A percentile compares a stretch with the other conserved stretches of the same genome.
Conservation (phyloP, 345 rosid genomes). For the Moringa oleifera region DNA sequence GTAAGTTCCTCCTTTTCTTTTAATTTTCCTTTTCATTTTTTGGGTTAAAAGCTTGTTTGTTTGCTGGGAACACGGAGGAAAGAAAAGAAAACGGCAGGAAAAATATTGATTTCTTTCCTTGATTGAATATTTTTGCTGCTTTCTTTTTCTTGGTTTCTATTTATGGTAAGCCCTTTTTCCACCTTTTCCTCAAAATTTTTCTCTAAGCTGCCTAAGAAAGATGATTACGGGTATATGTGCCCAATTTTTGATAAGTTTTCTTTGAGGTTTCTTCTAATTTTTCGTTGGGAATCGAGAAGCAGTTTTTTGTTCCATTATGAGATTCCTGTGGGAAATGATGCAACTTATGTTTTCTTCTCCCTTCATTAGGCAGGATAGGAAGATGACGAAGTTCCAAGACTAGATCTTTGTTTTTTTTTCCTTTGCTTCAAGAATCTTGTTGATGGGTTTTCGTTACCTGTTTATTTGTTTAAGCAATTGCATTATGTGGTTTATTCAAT, state of each 20-base stretch:
- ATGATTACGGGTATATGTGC: not conserved
- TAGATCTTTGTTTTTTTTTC: too few relatives aligned
- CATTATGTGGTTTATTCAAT: too few relatives aligned
- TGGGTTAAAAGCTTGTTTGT: constrained; percentile 1
- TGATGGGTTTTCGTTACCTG: too few relatives aligned
- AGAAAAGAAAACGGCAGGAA: not conserved
- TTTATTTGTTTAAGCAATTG: too few relatives aligned
- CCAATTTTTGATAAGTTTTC: too few relatives aligned
- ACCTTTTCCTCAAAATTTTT: not conserved
- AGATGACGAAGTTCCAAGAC: too few relatives aligned
- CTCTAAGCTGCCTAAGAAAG: not conserved
- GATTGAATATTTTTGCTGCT: not conserved
- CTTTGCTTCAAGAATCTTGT: too few relatives aligned
- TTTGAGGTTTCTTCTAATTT: too few relatives aligned
- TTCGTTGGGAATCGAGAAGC: not conserved
- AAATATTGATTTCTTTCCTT: not conserved
- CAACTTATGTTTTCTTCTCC: too few relatives aligned
- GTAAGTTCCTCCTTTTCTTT: constrained; percentile 27
- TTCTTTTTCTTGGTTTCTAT: not conserved
- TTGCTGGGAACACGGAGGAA: not conserved
- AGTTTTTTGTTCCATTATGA: not conserved
- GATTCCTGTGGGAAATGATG: not conserved
- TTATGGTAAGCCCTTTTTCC: not conserved
- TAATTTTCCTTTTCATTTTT: not conserved
- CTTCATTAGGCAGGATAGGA: too few relatives aligned